Evolutionary conservation across 2,329 filamentous ascomycete genomes (phyloP), one percentile per base, ranked within the genome.

Genomic region (Parascedosporium putredinis): DNA sequence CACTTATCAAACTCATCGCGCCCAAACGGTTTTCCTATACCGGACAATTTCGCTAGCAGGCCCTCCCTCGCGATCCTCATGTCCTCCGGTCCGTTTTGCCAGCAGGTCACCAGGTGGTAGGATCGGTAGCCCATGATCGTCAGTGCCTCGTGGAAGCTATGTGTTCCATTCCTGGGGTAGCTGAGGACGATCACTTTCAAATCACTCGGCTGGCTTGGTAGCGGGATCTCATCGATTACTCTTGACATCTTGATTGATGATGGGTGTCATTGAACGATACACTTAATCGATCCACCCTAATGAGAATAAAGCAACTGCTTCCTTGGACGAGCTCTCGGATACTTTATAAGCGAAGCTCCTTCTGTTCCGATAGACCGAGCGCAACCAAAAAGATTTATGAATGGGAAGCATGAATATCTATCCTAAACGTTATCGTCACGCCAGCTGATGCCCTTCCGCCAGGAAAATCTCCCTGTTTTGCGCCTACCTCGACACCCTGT

Each of bases 1-100:
- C 65, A 67, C 54, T 67, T 68, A 52, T 69, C 66, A 42, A 67
- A 69, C 38, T 69, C 67, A 9, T 55, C 56, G 16, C 62, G 60
- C 34, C 57, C 59, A 48, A 66, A 67, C 5, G 58, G 62, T 44
- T 62, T 57, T 34, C 56, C 58, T 16, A 57, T 31, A 54, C 59
- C 56, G 43, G 54, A 51, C 20, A 60, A 54, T 23, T 65, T 60
- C 10, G 62, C 62, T 1, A 52, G 52, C 4, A 64, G 47, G 4
- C 60, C 64, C 29, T 68, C 63, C 2, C 54, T 51, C 42, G 64
- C 49, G 23, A 64, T 56, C 12, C 56, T 53, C 20, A 63, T 47
- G 16, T 62, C 54, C 12, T 47, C 33, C 2, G 53, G 29, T 29
- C 58, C 61, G 5, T 53, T 27, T 6, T 47, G 51, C 8, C 63